A percentile compares a stretch with the other conserved stretches of the same genome.
Evolutionary conservation across 129 eudicot species (phyloP).

Genomic region (Flaveria sonorensis): DNA sequence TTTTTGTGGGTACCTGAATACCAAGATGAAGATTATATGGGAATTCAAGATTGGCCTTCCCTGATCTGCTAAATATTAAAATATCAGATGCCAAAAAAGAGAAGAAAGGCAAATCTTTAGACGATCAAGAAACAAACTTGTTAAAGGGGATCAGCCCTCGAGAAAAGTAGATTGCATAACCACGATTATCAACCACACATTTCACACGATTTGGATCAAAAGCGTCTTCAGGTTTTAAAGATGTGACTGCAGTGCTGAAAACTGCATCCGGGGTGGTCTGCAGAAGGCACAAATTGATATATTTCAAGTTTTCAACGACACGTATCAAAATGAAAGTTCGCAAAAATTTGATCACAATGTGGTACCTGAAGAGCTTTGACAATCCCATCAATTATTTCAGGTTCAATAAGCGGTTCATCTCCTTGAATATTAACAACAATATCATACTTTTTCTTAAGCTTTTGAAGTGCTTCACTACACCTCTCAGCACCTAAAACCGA

Average conservation of each 20-base stretch:
- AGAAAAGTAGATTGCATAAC: constrained; percentile 84
- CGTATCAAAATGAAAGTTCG: not conserved
- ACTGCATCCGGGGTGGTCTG: constrained; percentile 87
- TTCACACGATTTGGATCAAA: constrained; percentile 85
- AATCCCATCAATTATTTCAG: constrained; percentile 93
- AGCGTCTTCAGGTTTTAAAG: constrained; percentile 82
- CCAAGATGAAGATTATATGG: constrained; percentile 88
- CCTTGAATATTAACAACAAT: constrained; percentile 97
- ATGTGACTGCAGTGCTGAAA: constrained; percentile 87
- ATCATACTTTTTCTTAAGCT: constrained; percentile 74
- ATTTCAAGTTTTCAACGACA: not conserved
- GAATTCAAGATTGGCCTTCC: constrained; percentile 67
- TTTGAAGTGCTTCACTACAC: constrained; percentile 91
- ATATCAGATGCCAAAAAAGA: not conserved
- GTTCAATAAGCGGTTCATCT: constrained; percentile 97
- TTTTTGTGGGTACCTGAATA: constrained; percentile 58
- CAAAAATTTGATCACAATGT: constrained; percentile 2
- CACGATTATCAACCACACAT: constrained; percentile 78
- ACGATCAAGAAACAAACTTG: constrained; percentile 45
- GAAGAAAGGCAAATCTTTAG: not conserved
- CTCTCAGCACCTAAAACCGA: constrained; percentile 74
- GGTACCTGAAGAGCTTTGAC: constrained; percentile 91
- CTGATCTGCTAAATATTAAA: constrained; percentile 47
- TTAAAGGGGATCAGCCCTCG: constrained; percentile 80
- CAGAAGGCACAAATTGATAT: constrained; percentile 4